Base-by-base conservation (phyloP, 2,329 filamentous ascomycete genomes). In the Epichloe gansuensis region DNA sequence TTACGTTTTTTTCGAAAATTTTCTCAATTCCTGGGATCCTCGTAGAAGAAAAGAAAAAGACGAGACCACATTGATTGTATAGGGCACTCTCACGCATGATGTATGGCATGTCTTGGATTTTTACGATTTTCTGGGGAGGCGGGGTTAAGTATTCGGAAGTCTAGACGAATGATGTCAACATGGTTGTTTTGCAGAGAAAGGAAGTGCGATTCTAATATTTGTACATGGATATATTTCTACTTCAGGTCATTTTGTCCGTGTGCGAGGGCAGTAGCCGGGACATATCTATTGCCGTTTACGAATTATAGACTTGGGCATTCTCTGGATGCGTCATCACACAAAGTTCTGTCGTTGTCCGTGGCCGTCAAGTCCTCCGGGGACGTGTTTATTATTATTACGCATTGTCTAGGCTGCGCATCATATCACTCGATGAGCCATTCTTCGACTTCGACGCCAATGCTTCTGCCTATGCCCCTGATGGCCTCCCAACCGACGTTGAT, bases 401-500 rank as follows among this genome's bases (percentile, higher is more conserved):
- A 4, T 31, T 8, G 13, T 13, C 9, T 17, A 17, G 15, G 5
- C 13, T 4, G 5, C 7, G 5, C 9, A n/a, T 17, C 21, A 2
- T 21, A 3, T 28, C 65, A 88, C 57, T 88, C 85, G 48, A 83
- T 75, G 52, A 88, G 68, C 76, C 84, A 91, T 64, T 91, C 87
- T 56, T 87, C 82, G 12, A 90, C 76, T 65, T 90, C 86, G n/a
- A 93, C 75, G 2, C 85, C 84, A 50, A 93, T 78, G 62, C 80
- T 84, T 62, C 88, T 72, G 31, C 86, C 88, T 57, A 93, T 69
- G 3, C 75, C 77, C 55, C 83, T 73, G 6, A 87, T 80, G 56
- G 85, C 81, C 62, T 93, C 88, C 86, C 86, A 91, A 1, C 83
- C 81, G 53, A 88, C 82, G 59, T 86, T 88, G 9, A 91, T 83